Conservation (phyloP, 2,329 filamentous ascomycete genomes). For the Hirsutella rhossiliensis region DNA sequence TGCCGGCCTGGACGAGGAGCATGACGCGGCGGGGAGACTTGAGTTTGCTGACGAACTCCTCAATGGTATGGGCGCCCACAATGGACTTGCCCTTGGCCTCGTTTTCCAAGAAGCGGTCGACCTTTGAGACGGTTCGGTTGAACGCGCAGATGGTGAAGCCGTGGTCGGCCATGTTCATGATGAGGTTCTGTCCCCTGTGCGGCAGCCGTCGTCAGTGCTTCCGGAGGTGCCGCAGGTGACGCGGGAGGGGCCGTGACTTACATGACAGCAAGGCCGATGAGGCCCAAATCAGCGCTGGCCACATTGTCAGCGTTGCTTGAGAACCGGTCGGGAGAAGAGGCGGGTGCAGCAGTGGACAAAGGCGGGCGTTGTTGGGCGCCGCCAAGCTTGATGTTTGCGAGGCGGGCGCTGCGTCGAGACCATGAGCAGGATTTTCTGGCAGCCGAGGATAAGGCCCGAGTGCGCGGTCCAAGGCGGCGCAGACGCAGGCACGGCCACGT, state of each 20-base stretch:
- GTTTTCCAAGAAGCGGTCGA: conserved; percentile 85
- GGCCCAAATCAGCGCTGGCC: conserved; percentile 74
- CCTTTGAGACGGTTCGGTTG: conserved; percentile 98
- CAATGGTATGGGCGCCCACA: conserved; percentile 80
- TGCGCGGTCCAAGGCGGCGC: not conserved
- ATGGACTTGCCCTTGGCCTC: conserved; percentile 94
- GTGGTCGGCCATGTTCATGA: conserved; percentile 80
- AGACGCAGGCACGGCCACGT: no score
- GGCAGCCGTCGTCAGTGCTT: conserved; percentile 3
- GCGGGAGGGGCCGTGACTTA: conserved; percentile 26
- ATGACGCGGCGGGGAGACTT: conserved; percentile 96
- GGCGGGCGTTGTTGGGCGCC: conserved; percentile 33
- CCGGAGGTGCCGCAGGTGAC: conserved; percentile 5
- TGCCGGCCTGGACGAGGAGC: conserved; percentile 97
- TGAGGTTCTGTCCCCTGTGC: conserved; percentile 66
- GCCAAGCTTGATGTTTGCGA: conserved; percentile 62
- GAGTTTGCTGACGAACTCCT: conserved; percentile 94
- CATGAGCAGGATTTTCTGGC: conserved; percentile 21
- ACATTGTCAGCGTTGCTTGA: conserved; percentile 42
- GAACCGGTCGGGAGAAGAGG: conserved; percentile 13
- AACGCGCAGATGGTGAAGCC: conserved; percentile 96
- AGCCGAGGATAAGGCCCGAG: not conserved
- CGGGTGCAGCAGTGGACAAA: conserved; percentile 15
- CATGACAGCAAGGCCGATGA: conserved; percentile 90
- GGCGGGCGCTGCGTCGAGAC: conserved; percentile 49